Evolutionary conservation across 306 rosid genomes (phyloP), one percentile per base, ranked within the genome.

Genomic region (Pyrus betulifolia): DNA sequence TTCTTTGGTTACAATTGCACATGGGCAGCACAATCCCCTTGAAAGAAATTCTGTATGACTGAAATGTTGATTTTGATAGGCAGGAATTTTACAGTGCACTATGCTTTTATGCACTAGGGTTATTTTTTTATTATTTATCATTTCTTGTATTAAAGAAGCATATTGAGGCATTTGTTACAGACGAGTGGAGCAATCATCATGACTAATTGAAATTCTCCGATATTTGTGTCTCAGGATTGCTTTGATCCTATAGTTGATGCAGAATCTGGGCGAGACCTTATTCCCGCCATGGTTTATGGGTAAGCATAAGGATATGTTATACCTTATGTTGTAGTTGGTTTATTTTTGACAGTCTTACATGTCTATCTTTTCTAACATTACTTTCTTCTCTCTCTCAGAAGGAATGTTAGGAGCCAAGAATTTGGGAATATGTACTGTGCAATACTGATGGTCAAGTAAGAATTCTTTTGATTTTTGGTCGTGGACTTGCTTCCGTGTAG

Each of bases 261-360:
- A 74, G 81, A 82, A 76, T 89, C 93, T 70, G 97, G 96, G 69
- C 92, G 97, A 49, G 97, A 95, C 80, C 99, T 95, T 80, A 92
- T 95, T 69, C 97, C 99, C 2, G 89, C 97, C 76, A 95, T 95
- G 99, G 97, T 95, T 80, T 90, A 92, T 79, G 99, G 97, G 99
- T 95, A 75, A 78, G 87, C 78, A 63, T 63, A 49, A 44, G 52
- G 45, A 58, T 69, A 15, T 64, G 45, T 60, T 46, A 9, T 40
- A 21, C 28, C 4, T 61, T 27, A 19, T 31, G 6, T 55, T 42
- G 12, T 23, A 74, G 52, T n/a, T 71, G 17, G 27, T 67, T 77
- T 22, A 57, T 65, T 8, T 67, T 23, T 59, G 70, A 69, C 51
- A 79, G 57, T 74, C 40, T 35, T 74, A 66, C 49, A 19, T 46